phyloP scores from a whole-genome alignment of 1,284 basidiomycete genomes.

The Pisolithus thermaeus region DNA sequence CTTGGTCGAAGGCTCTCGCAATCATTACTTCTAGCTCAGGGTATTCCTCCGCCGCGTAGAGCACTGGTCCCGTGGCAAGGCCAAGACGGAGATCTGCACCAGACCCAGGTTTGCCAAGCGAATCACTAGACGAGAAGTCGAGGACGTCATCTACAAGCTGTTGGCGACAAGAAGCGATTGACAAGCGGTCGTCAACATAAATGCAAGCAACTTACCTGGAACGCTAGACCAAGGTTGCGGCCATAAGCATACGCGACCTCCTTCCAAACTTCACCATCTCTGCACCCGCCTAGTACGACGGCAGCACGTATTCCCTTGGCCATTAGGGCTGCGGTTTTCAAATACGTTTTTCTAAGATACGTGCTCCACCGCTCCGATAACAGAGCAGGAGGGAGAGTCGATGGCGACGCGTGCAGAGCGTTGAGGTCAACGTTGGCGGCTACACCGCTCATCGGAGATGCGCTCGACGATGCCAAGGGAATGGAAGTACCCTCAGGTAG shows the following conservation, averaged over 20 bases:
- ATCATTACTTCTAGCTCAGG: conserved; percentile 82
- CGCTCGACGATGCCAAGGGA: neutral
- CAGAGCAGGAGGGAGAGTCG: conserved; percentile 7
- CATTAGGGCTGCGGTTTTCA: conserved; percentile 96
- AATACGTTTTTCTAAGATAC: conserved; percentile 92
- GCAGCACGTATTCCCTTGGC: conserved; percentile 89
- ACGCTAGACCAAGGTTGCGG: conserved; percentile 86
- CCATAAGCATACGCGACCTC: conserved; percentile 94
- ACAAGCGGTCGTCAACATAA: conserved; percentile 6
- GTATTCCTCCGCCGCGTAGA: conserved; percentile 94
- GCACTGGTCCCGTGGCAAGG: conserved; percentile 84
- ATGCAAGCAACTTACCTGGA: conserved; percentile 61
- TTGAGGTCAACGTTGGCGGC: conserved; percentile 17
- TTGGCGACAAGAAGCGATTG: neutral
- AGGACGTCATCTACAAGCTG: conserved; percentile 92
- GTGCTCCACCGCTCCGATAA: conserved; percentile 70
- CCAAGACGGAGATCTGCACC: conserved; percentile 86
- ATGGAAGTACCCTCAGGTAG: neutral
- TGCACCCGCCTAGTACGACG: conserved; percentile 85
- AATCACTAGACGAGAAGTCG: conserved; percentile 67
- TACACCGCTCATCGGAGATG: neutral
- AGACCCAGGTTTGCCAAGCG: conserved; percentile 76
- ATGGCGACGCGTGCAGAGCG: conserved; percentile 15
- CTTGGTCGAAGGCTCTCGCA: conserved; percentile 72
- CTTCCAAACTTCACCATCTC: conserved; percentile 78